Base-by-base conservation (phyloP, 1,284 basidiomycete species). In the Rhodotorula sp. region DNA sequence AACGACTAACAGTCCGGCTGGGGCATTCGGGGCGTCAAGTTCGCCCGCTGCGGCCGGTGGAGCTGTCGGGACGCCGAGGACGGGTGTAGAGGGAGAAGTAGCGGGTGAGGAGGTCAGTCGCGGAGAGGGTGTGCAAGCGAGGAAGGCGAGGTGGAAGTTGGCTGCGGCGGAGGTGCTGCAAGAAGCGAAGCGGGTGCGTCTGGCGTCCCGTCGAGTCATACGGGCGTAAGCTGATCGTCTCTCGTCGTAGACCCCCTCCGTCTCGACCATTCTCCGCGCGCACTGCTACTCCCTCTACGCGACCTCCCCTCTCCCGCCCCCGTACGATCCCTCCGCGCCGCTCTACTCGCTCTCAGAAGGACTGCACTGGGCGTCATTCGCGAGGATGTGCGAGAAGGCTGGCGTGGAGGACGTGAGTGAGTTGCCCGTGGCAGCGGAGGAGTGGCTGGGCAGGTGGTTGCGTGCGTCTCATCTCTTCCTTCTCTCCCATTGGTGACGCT, bases 401-500 rank as follows among this genome's bases (percentile, higher is more conserved):
- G 32, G 39, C 10, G 30, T 60, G 19, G 44, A 39, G 2, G 59
- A 49, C 19, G 11, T 36, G 29, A 51, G 36, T 17, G 48, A 60
- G 11, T 15, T 54, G 44, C n/a, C 62, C 3, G 39, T 22, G 17
- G 66, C 66, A 10, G 46, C 48, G 29, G 48, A 48, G 27, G 59
- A 59, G 46, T 68, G 66, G 39, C 15, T 65, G 9, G 66, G 29
- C 19, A 39, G 60, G 55, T 62, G 60, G 53, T 19, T 71, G 5
- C 61, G 65, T 71, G 53, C 34, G 65, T 53, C 30, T 20, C 60
- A 2, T 24, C 5, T n/a, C 24, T 27, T 15, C 5, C 4, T 6
- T 27, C 52, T 49, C 47, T 44, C 8, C 36, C 48, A 49, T 19
- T 36, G 6, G 51, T 13, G 10, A 4, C 48, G 15, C 22, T n/a